Evolutionary conservation across 2,329 filamentous ascomycete genomes (phyloP).

Genomic region (Cryphonectria parasitica): DNA sequence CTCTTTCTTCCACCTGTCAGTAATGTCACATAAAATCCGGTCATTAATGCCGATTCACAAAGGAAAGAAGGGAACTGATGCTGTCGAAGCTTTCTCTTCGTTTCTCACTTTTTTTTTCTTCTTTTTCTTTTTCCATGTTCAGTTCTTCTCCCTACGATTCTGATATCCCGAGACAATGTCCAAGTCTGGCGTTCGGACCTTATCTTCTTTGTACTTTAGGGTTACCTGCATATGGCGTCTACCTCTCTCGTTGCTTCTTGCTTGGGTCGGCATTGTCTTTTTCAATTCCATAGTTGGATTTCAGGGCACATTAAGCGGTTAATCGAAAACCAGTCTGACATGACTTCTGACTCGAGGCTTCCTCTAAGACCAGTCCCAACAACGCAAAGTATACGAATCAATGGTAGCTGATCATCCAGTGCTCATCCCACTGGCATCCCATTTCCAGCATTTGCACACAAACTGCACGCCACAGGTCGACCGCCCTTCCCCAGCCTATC

Average conservation of each 20-base stretch:
- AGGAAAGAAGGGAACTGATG: not conserved
- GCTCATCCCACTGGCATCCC: not conserved
- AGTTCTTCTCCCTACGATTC: not conserved
- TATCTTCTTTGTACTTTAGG: not conserved
- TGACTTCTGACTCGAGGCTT: not conserved
- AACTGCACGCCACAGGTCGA: not conserved
- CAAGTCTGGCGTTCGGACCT: constrained; percentile 14
- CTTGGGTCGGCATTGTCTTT: not conserved
- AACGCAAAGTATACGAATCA: not conserved
- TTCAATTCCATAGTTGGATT: not conserved
- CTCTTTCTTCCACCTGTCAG: not conserved
- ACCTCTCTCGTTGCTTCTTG: not conserved
- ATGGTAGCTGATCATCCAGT: not conserved
- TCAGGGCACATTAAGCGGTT: not conserved
- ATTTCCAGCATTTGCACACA: not conserved
- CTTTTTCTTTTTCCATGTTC: not conserved
- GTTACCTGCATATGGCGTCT: constrained; percentile 5
- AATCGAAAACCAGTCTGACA: not conserved
- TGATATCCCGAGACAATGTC: constrained; percentile 11
- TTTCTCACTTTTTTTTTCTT: not conserved
- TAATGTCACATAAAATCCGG: not conserved
- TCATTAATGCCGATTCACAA: not conserved
- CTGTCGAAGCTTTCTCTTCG: not conserved
- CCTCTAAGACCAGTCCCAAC: not conserved
- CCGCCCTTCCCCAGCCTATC: not conserved